These are phyloP conservation scores for Fusarium coicis DNA, from an alignment of 2,329 filamentous ascomycete species.

Conservation along the genomic window DNA sequence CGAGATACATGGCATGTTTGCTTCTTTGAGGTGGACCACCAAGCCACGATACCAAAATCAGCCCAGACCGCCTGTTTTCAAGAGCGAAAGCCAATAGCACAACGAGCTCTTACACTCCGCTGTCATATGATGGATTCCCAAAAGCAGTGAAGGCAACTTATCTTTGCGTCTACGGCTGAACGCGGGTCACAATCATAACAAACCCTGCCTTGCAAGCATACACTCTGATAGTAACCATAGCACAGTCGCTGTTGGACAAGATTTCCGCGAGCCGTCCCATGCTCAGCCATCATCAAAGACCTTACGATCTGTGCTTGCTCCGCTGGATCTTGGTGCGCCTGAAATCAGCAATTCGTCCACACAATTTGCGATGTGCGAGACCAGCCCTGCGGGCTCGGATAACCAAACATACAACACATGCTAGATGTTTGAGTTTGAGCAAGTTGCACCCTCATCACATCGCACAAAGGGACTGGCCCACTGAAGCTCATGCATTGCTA, in stretches of 20 bases:
- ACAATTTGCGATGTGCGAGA: constrained; percentile 11
- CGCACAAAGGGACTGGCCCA: constrained; percentile 28
- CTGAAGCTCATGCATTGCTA: background rate
- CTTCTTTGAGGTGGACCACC: background rate
- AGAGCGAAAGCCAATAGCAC: background rate
- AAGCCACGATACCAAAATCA: background rate
- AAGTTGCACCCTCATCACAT: constrained; percentile 22
- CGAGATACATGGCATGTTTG: background rate
- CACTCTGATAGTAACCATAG: background rate
- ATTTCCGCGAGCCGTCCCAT: constrained; percentile 1
- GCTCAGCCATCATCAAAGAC: background rate
- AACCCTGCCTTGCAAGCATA: background rate
- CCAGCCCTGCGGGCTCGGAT: constrained; percentile 20
- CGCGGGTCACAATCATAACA: background rate
- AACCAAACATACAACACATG: constrained; percentile 29
- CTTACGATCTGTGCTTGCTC: background rate
- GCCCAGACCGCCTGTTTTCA: background rate
- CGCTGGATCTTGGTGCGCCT: constrained; percentile 8
- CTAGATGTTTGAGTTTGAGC: constrained; percentile 28
- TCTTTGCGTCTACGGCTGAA: background rate
- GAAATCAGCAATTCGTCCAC: constrained; percentile 3
- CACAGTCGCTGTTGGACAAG: background rate
- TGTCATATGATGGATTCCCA: background rate
- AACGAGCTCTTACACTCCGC: background rate
- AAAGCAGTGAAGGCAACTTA: background rate